Base-by-base conservation (phyloP, 441 rosid species). In the Corymbia citriodora region DNA sequence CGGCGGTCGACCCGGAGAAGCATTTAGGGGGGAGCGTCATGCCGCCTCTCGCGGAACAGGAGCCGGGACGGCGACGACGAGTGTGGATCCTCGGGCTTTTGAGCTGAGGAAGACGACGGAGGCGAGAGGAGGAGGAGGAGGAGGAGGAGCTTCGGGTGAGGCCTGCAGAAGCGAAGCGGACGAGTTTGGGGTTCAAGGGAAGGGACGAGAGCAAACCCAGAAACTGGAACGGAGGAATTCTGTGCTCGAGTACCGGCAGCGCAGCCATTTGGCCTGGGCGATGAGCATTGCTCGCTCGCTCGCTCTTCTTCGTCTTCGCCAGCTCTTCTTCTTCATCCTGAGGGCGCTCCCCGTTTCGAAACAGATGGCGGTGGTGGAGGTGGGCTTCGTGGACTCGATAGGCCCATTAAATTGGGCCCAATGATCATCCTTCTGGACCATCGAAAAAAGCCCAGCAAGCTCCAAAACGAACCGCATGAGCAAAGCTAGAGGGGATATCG, bases 151-250 rank as follows among this genome's bases (percentile, higher is more conserved):
- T 89, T 65, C 50, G 81, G 65, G 94, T 65, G 55, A 91, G 87
- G 65, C 90, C 59, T 89, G 87, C 89, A 89, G 85, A 59, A 88
- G 65, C 31, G 90, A 40, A 87, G 68, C 88, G 88, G 74, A 57
- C 3, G 91, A 90, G 90, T 81, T 90, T 53, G 93, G 91, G 89
- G 89, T 89, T 89, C 91, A 90, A 49, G 93, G 90, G 90, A 85
- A 91, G 89, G 49, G 94, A 90, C 15, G 95, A 91, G 88, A 96
- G 91, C 96, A 95, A 93, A 92, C 96, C 93, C 92, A 92, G 94
- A 57, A 93, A 90, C 29, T 27, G 45, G 29, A 55, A 33, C 8
- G 45, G 88, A 79, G 85, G 31, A 45, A 79, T 45, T 13, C 31
- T 79, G 85, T 7, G 85, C 85, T 79, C 45, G 85, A 79, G 52